phyloP scores from a whole-genome alignment of 768 basidiomycete genomes.

The Hydnomerulius pinastri region DNA sequence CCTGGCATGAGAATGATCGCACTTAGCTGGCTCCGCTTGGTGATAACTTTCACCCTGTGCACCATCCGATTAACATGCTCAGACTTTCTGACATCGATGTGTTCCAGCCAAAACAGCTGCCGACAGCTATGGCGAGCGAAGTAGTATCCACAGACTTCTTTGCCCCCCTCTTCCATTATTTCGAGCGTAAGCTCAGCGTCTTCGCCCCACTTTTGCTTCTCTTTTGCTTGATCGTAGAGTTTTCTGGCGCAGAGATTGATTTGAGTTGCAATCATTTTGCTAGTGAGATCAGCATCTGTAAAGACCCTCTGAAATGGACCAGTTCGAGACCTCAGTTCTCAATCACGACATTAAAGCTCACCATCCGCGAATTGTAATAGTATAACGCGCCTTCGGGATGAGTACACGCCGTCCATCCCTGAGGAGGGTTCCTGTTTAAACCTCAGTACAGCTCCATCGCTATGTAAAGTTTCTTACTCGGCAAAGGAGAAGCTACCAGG shows the following conservation, averaged over 20 bases:
- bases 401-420: conserved; percentile 42
- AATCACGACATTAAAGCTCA: conserved; percentile 17
- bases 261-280: background rate
- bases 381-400: conserved; percentile 61
- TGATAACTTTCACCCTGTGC: background rate
- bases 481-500: too few species aligned
- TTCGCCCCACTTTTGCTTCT: too few species aligned
- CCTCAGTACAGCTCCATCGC: too few species aligned
- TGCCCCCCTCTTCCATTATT: background rate
- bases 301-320: conserved; percentile 38
- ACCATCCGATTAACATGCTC: background rate
- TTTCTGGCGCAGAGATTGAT: background rate
- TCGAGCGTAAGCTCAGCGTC: background rate
- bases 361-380: conserved; percentile 46
- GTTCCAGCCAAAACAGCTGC: conserved; percentile 42
- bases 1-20: background rate
- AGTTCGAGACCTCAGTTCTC: background rate
- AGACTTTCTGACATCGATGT: background rate
- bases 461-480: too few species aligned
- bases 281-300: conserved; percentile 25
- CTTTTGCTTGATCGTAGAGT: too few species aligned
- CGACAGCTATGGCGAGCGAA: conserved; percentile 44
- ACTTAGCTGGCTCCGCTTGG: background rate
- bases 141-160: conserved; percentile 38
- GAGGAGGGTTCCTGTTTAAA: background rate